Percentiles rank a stretch among this genome's conserved stretches.
Conservation (phyloP, 2,329 filamentous ascomycete genomes). For the Phyllosticta capitalensis region DNA sequence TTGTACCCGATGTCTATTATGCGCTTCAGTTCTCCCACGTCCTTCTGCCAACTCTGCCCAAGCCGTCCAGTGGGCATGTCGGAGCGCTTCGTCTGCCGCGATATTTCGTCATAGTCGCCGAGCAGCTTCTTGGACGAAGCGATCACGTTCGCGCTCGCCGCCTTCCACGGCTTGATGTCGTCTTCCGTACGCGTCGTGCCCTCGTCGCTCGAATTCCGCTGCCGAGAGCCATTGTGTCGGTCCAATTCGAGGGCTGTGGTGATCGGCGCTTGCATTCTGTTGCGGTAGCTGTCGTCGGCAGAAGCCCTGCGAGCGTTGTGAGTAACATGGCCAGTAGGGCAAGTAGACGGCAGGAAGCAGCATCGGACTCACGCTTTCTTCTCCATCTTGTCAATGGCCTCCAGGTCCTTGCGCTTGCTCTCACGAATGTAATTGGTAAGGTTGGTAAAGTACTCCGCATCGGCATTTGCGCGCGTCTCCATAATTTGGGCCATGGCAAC, state of each 20-base stretch:
- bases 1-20: conserved; percentile 20
- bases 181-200: background rate
- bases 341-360: background rate
- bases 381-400: background rate
- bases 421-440: background rate
- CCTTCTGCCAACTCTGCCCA: conserved; percentile 16
- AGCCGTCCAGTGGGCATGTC: background rate
- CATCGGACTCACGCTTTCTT: background rate
- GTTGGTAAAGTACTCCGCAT: background rate
- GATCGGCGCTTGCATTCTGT: background rate
- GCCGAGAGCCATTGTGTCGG: background rate
- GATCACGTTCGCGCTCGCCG: background rate
- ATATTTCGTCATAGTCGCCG: background rate
- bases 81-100: background rate
- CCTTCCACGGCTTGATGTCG: background rate
- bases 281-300: background rate
- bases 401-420: background rate
- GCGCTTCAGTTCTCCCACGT: conserved; percentile 18
- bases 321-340: background rate
- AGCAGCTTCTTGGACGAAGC: background rate
- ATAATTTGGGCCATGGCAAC: conserved; percentile 9
- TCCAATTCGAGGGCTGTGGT: background rate
- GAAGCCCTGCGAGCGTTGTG: background rate
- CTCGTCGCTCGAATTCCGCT: background rate
- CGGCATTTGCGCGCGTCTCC: background rate